Evolutionary conservation across 352 stramenopile genomes (phyloP), one percentile per base, ranked within the genome.

Genomic region (Globisporangium paddicum): DNA sequence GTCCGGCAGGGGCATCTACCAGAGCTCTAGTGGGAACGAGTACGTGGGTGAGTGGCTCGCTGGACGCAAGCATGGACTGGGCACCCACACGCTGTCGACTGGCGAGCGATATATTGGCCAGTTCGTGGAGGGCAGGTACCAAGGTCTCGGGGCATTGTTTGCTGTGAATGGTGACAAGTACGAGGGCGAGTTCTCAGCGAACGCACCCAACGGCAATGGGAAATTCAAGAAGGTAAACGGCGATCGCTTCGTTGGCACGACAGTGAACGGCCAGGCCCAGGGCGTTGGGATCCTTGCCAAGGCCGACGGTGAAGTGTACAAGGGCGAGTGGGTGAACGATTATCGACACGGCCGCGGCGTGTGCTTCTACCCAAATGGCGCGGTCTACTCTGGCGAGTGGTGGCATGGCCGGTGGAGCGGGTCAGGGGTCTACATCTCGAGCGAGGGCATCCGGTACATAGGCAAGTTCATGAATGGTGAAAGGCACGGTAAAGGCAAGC

Each of bases 221-320:
- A 87, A 71, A 16, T 89, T 88, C 55, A 85, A 72, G n/a, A 85
- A 79, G 35, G 66, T 86, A 11, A 88, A 81, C 41, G 84, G 81
- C 16, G 82, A 89, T 54, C 64, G 64, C 16, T 93, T 86, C 44
- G 62, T 90, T 7, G 89, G 89, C 0, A 66, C 68, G 25, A 94
- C 81, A n/a, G 58, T 77, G 3, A 52, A 82, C 32, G 85, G 88
- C 8, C 55, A 73, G 5, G 80, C 86, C 1, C 71, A 95, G 46
- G 91, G 90, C 3, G 51, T 96, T 25, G 91, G 93, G 8, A 72
- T 87, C 6, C 47, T 97, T 16, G 68, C 76, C 5, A 91, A 77
- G 28, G 72, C 79, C 0, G 82, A 93, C 35, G 93, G 92, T 6
- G 90, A 97, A 65, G 71, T 89, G n/a, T 98, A 97, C 77, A 93